These are phyloP conservation scores for Acarospora socialis DNA, from an alignment of 2,329 filamentous ascomycete species.

Conservation along the genomic window DNA sequence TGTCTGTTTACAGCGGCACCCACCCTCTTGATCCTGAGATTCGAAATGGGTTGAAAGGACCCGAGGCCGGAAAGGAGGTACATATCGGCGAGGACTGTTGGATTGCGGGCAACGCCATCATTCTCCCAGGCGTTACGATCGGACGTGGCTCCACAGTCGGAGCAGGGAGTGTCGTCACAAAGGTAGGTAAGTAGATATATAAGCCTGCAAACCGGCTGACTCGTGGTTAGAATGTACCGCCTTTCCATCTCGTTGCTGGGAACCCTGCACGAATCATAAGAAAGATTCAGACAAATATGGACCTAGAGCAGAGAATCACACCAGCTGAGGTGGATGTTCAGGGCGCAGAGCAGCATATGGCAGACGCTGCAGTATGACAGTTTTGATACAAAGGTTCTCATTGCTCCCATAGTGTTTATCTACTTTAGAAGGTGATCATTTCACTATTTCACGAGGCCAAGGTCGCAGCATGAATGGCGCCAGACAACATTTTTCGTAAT, in stretches of 20 bases:
- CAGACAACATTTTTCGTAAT: no score
- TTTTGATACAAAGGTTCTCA: no score
- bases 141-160: constrained; percentile 61
- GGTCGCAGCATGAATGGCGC: no score
- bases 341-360: no score
- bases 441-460: no score
- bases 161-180: constrained; percentile 73
- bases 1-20: constrained; percentile 57
- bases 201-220: no score
- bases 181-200: no score
- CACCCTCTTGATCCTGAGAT: constrained; percentile 65
- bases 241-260: constrained; percentile 28
- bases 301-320: no score
- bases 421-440: no score
- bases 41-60: constrained; percentile 59
- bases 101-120: constrained; percentile 56
- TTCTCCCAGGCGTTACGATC: constrained; percentile 65
- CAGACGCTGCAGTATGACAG: no score
- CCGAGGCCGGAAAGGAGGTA: constrained; percentile 61
- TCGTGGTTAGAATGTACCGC: constrained; percentile 29
- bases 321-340: no score
- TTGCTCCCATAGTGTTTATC: no score
- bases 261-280: constrained; percentile 27
- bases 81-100: constrained; percentile 68
- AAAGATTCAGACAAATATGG: constrained; percentile 22